Conservation (phyloP, 2,329 filamentous ascomycete species). For the Neofusicoccum cordaticola region DNA sequence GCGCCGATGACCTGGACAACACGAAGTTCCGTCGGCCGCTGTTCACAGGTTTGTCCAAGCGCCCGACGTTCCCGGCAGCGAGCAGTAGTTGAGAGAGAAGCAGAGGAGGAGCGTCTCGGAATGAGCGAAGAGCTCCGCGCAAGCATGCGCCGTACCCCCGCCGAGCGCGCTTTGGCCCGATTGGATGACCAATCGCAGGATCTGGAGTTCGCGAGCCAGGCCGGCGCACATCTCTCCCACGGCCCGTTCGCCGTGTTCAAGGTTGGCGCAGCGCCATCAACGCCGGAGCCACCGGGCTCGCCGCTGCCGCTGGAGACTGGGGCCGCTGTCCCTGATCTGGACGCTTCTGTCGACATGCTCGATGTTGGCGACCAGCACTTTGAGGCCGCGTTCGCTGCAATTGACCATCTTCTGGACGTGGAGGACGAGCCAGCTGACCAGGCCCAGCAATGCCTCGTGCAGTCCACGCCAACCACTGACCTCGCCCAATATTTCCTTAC, state of each 20-base stretch:
- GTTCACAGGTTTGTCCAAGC: conserved; percentile 15
- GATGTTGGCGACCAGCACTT: not conserved
- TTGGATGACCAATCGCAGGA: not conserved
- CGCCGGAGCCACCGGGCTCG: too few relatives aligned
- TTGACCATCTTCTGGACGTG: not conserved
- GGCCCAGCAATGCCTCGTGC: not conserved
- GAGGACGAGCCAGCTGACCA: not conserved
- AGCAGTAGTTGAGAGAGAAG: not conserved
- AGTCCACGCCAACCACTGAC: not conserved
- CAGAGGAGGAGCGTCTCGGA: not conserved
- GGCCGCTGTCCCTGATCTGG: not conserved
- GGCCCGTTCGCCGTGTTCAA: conserved; percentile 3
- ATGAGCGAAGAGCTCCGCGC: not conserved
- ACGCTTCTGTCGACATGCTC: not conserved
- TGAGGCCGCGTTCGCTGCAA: not conserved
- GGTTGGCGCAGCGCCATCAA: not conserved
- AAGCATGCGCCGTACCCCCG: not conserved
- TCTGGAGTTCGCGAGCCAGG: not conserved
- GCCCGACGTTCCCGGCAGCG: not conserved
- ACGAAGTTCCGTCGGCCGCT: conserved; percentile 15
- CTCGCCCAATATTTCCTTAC: not conserved
- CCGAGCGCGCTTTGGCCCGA: not conserved
- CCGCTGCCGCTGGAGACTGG: too few relatives aligned
- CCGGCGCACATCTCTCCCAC: not conserved
- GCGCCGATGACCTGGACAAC: not conserved